These are phyloP conservation scores for Pezicula rhizophila DNA, from an alignment of 2,329 filamentous ascomycete genomes.

Conservation along the genomic window DNA sequence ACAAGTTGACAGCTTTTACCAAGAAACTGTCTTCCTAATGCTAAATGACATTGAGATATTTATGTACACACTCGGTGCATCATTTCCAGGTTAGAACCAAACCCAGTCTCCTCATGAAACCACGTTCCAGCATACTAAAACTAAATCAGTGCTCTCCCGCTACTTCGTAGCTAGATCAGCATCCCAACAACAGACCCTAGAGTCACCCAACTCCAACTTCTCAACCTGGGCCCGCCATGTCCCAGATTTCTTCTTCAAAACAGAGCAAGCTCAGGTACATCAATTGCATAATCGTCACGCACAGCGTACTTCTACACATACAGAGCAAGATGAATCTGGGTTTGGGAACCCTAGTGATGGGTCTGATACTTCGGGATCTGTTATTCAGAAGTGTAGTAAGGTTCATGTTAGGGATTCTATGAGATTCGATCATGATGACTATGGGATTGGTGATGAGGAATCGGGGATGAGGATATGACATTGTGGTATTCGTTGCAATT, in stretches of 20 bases:
- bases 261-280: too few species aligned
- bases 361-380: too few species aligned
- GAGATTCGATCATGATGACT: too few species aligned
- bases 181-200: neutral
- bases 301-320: too few species aligned
- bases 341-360: too few species aligned
- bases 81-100: constrained; percentile 18
- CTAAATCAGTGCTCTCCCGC: constrained; percentile 4
- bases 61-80: constrained; percentile 25
- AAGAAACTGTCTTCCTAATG: constrained; percentile 23
- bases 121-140: neutral
- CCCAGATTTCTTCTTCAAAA: constrained; percentile 11
- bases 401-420: too few species aligned
- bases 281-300: too few species aligned
- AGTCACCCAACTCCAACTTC: constrained; percentile 12
- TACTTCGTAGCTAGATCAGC: constrained; percentile 4
- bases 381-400: too few species aligned
- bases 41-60: constrained; percentile 25
- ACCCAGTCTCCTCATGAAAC: neutral
- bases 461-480: too few species aligned
- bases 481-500: too few species aligned
- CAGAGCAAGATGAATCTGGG: too few species aligned
- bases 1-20: constrained; percentile 16
- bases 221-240: constrained; percentile 15
- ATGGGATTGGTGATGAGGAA: too few species aligned